Evolutionary conservation across 2,329 filamentous ascomycete species (phyloP), one percentile per base, ranked within the genome.

Genomic region (Leptographium procerum): DNA sequence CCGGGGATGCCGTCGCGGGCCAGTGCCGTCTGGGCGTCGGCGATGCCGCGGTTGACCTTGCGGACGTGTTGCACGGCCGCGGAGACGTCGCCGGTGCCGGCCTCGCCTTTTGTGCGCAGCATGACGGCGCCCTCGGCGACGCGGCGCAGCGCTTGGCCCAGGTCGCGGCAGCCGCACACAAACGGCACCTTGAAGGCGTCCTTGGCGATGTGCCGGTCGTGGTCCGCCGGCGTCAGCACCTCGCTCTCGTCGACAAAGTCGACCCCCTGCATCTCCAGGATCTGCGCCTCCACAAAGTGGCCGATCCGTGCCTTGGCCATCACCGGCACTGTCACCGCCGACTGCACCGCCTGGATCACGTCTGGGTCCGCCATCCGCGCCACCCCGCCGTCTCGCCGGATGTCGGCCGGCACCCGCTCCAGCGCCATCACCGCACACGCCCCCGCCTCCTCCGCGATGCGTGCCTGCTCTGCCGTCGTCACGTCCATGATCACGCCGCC

Each of bases 401-500:
- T 99, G 73, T 99, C 94, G 67, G 94, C 92, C 56, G 94, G 94
- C 55, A 97, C 94, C 64, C 94, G 88, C 82, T 97, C 94, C 62
- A 99, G 86, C 45, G 94, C 94, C 94, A 99, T 99, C 77, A 99
- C 94, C 69, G 94, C 94, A 66, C 85, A 88, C 62, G 94, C 94
- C 62, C 94, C 94, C 61, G 94, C 91, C 72, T 97, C 91, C 75
- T 99, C 94, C 70, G 94, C 94, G 71, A 99, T 96, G 75, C 89
- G 89, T 62, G 94, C 91, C 79, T 95, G 91, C 69, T 89, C 88
- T 29, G 91, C 89, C 72, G 92, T 89, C 63, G 95, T 90, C 60
- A 97, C 94, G 74, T 99, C 94, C 94, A 99, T 99, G 75, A 99
- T 99, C 64, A 99, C 94, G 68, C 94, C 94, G 71, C 94, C 94